Evolutionary conservation across 2,329 filamentous ascomycete genomes (phyloP).

Genomic region (Fusarium pseudoanthophilum): DNA sequence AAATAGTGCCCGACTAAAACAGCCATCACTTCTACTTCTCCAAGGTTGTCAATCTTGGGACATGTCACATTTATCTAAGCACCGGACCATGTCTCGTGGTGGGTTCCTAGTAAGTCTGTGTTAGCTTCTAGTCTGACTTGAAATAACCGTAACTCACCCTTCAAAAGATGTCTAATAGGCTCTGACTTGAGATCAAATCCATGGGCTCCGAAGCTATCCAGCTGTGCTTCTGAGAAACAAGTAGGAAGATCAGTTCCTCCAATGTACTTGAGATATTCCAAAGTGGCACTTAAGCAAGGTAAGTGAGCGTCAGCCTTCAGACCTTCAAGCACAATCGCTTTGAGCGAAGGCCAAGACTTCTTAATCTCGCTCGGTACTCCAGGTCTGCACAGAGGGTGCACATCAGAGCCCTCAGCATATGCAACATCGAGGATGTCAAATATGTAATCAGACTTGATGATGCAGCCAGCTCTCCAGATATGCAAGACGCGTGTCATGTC

Average conservation of each 20-base stretch:
- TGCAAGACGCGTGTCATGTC: constrained; percentile 62
- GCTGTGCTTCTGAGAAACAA: constrained; percentile 75
- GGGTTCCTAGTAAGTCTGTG: not conserved
- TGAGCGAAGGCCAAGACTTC: constrained; percentile 61
- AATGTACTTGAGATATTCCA: constrained; percentile 75
- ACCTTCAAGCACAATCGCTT: constrained; percentile 64
- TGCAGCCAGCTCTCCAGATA: constrained; percentile 77
- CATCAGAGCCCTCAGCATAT: constrained; percentile 52
- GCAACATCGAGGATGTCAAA: constrained; percentile 65
- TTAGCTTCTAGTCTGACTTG: not conserved
- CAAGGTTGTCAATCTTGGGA: accelerated
- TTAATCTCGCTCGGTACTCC: constrained; percentile 61
- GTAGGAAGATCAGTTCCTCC: constrained; percentile 70
- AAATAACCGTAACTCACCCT: not conserved
- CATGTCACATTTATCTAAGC: not conserved
- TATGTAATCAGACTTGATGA: constrained; percentile 75
- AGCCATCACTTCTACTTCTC: not conserved
- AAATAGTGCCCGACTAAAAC: accelerated
- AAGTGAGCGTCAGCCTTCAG: constrained; percentile 68
- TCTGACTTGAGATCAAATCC: constrained; percentile 24
- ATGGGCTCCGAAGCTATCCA: constrained; percentile 77
- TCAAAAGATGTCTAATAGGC: constrained; percentile 5
- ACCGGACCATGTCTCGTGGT: constrained; percentile 9
- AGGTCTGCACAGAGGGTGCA: constrained; percentile 44
- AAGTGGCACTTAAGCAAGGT: constrained; percentile 66